Evolutionary conservation across 2,329 filamentous ascomycete species (phyloP), one percentile per base, ranked within the genome.

Genomic region (Aspergillus sp.): DNA sequence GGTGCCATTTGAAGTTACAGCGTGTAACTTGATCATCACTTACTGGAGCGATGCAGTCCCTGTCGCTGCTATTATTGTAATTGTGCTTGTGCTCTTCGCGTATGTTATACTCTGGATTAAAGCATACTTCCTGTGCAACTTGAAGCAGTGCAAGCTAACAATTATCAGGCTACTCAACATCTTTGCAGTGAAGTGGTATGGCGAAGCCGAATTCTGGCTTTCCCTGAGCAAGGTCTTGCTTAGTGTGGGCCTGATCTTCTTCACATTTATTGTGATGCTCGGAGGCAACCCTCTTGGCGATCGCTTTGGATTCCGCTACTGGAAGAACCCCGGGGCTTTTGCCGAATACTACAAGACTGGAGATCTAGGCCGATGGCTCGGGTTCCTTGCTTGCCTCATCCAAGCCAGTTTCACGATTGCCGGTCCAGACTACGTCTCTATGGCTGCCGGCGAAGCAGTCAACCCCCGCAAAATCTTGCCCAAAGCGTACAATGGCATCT

Each of bases 191-290:
- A 82, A 88, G 64, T 91, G 83, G 82, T 92, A 90, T 60, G 90
- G 90, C 48, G 89, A 92, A 75, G 84, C 87, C 0, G 91, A 95
- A 71, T 95, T 96, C 70, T 84, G 85, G 78, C 85, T 88, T 19
- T 87, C 90, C 2, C 73, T 90, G 2, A 88, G 88, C 57, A 92
- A 92, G 72, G 84, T 92, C 2, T 67, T 92, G 2, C 81, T 92
- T 54, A 90, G 90, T 61, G 75, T 92, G 38, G 89, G 86, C 1
- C 81, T 94, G 54, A 83, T 93, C 66, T 68, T 86, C 64, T 93
- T 91, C 77, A 94, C 91, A 2, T 91, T 96, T 70, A 83, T 96
- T 64, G 86, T 87, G 64, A 94, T 95, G 88, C 78, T 95, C 1
- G 92, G 91, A 7, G 92, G 90, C 2, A 95, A 94, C 66, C 92